Evolutionary conservation across 129 eudicot genomes (phyloP).

Genomic region (Deinandra increscens): DNA sequence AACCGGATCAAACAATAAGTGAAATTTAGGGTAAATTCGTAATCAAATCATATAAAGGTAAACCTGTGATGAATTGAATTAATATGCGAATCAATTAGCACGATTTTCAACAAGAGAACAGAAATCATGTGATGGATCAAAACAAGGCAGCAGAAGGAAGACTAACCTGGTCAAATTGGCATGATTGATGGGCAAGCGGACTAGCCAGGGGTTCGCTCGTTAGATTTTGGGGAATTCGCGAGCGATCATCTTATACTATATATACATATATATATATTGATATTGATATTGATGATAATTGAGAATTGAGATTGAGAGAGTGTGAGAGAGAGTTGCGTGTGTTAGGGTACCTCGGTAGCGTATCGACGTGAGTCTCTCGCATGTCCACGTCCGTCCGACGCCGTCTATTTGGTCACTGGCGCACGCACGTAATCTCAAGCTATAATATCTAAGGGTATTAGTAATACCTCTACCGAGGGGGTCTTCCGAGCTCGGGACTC

Average conservation of each 20-base stretch:
- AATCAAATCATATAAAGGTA: background rate
- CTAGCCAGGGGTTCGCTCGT: background rate
- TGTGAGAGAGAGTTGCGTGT: constrained; percentile 58
- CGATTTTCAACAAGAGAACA: background rate
- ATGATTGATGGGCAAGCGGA: constrained; percentile 23
- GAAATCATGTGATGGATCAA: background rate
- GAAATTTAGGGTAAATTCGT: constrained; percentile 23
- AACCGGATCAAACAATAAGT: background rate
- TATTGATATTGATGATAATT: too few relatives aligned
- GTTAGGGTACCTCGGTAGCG: constrained; percentile 41
- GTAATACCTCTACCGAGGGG: too few relatives aligned
- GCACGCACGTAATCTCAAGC: background rate
- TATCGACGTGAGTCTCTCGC: constrained; percentile 59
- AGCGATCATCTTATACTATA: background rate
- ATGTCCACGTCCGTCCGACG: constrained; percentile 45
- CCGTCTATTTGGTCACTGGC: background rate
- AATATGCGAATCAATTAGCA: constrained; percentile 8
- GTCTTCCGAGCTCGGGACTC: too few relatives aligned
- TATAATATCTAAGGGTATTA: background rate
- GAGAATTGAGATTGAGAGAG: constrained; percentile 16
- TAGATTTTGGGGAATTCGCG: background rate
- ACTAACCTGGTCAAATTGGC: constrained; percentile 27
- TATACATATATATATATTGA: background rate
- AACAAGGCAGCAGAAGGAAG: background rate
- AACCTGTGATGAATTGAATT: background rate